phyloP scores from a whole-genome alignment of 2,329 filamentous ascomycete species.

The Aureobasidium melanogenum region DNA sequence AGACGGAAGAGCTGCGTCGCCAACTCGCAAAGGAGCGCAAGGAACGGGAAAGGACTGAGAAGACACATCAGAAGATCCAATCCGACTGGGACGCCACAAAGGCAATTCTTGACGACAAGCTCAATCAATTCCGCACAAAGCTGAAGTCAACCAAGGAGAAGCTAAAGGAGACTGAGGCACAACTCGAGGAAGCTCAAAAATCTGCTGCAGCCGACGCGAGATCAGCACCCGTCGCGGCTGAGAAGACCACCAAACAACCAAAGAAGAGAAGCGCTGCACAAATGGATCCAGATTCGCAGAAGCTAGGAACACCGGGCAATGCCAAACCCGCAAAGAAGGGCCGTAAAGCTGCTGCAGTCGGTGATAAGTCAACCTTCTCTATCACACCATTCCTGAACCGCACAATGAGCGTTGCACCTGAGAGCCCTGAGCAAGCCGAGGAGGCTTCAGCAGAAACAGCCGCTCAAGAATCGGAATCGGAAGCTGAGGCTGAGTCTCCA shows the following conservation, averaged over 20 bases:
- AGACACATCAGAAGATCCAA: conserved; percentile 46
- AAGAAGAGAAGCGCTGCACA: conserved; percentile 34
- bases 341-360: conserved; percentile 50
- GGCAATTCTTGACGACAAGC: conserved; percentile 58
- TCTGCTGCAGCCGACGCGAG: conserved; percentile 22
- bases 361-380: conserved; percentile 86
- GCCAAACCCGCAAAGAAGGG: conserved; percentile 38
- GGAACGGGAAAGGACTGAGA: conserved; percentile 44
- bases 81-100: conserved; percentile 54
- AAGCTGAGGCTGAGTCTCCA: conserved; percentile 20
- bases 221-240: conserved; percentile 23
- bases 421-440: conserved; percentile 17
- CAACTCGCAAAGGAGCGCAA: conserved; percentile 44
- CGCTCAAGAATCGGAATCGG: conserved; percentile 6
- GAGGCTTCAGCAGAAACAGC: conserved; percentile 3
- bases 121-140: conserved; percentile 62
- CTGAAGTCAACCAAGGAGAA: conserved; percentile 61
- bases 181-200: conserved; percentile 36
- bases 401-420: conserved; percentile 49
- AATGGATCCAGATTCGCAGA: conserved; percentile 39
- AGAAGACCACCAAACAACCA: conserved; percentile 27
- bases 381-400: conserved; percentile 89
- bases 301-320: conserved; percentile 41
- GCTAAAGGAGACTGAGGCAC: conserved; percentile 55
- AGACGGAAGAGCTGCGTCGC: conserved; percentile 40